Base-by-base conservation (phyloP, 2,329 filamentous ascomycete species). In the Coleophoma crateriformis region DNA sequence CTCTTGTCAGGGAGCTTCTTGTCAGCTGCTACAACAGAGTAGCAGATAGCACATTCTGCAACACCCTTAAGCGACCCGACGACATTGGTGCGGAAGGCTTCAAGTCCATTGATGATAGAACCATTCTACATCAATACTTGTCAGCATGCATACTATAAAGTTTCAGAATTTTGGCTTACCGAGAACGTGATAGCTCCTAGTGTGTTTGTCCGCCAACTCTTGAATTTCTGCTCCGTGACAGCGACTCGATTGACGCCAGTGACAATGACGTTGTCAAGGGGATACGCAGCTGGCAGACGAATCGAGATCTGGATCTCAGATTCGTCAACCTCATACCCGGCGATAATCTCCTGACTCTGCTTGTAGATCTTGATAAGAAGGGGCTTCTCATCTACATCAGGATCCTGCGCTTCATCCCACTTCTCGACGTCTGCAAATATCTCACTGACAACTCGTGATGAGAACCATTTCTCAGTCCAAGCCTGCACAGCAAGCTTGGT, bases 1-100 rank as follows among this genome's bases (percentile, higher is more conserved):
- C 82, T 78, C 76, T 97, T 97, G 67, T 94, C 92, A 0, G 94
- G 94, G 67, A 95, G 82, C 68, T 87, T 87, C 74, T 88, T 88
- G 67, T 96, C 91, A 7, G 81, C 82, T 15, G 89, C 89, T 55
- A 99, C 89, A 63, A 99, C 90, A 52, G 85, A 90, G 72, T 97
- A 97, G 74, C 92, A 97, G 64, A 97, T 97, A 10, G 94, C 90
- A 64, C 94, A 99, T 68, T 99, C 94, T 17, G 81, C 88, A 69
- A 97, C 91, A 34, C 91, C 94, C 71, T 95, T 94, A 57, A 99
- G 77, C 4, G 89, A 88, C 1, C 90, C 89, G 13, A 85, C 81
- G 12, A 99, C 85, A 66, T 97, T 97, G 55, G 85, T 82, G 55
- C 88, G 83, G 76, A 95, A 97, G 8, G 89, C 84, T 12, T 85